Evolutionary conservation across 2,329 filamentous ascomycete genomes (phyloP), one percentile per base, ranked within the genome.

Genomic region (Thelonectria olida): DNA sequence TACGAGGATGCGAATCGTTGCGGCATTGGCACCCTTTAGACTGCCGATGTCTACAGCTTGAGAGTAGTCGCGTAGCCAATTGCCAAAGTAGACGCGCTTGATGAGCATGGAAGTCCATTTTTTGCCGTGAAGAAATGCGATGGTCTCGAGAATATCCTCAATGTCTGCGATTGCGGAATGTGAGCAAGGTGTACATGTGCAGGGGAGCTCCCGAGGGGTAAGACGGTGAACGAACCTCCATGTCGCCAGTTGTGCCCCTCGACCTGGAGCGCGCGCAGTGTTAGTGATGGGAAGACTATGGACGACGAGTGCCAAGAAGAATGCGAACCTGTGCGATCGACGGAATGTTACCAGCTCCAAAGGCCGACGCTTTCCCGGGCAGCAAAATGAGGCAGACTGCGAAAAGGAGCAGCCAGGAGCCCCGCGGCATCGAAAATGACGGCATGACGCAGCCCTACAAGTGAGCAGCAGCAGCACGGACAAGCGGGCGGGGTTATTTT

Each of bases 11-110:
- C 92, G 85, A 69, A 96, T 92, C 4, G 92, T 93, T 36, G 90
- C 89, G 31, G 90, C 89, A 65, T 91, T 92, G 61, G 93, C 88
- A 62, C 88, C 89, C 78, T 93, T 94, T 63, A 96, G 77, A 62
- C 90, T 92, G 49, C 91, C 91, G 12, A 94, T 89, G 72, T 95
- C 92, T 75, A 95, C 85, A 34, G 92, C 92, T 73, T 95, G 92
- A 12, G 90, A 93, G 75, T 96, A 96, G 79, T 95, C 92, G 62
- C 92, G 86, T 39, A 95, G 81, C 92, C 92, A 96, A 77, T 96
- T 96, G 59, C 92, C 92, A 80, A 95, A 95, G 78, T 93, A 95
- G 27, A 90, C 89, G 56, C 91, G 85, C 78, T 91, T 90, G 54
- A 95, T 84, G 79, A 92, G 87, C 82, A 92, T 89, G 13, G 88